Percentiles rank a stretch among this genome's conserved stretches.
Evolutionary conservation across 768 basidiomycete species (phyloP).

Genomic region (Leccinum truebloodii): DNA sequence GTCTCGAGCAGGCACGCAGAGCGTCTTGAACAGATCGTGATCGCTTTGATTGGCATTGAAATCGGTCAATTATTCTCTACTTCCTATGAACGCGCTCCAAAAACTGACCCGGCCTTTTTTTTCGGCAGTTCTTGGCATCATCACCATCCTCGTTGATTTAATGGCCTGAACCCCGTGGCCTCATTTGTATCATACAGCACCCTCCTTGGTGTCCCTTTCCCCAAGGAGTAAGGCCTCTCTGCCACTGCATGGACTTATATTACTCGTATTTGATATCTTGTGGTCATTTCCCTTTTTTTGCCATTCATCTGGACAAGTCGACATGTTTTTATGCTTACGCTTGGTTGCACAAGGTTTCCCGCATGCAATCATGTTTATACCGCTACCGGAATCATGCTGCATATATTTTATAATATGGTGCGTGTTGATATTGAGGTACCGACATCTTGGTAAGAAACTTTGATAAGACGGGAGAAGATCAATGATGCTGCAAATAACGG

Average conservation of each 20-base stretch:
- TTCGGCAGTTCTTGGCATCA: slow-evolving; percentile 74
- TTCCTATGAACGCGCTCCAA: background rate
- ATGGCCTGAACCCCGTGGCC: slow-evolving; percentile 43
- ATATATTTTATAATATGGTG: background rate
- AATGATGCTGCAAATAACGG: background rate
- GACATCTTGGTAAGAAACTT: slow-evolving; percentile 9
- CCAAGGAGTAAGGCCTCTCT: slow-evolving; percentile 6
- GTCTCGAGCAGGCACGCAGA: slow-evolving; percentile 91
- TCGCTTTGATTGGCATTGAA: slow-evolving; percentile 86
- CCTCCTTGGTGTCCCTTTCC: slow-evolving; percentile 4
- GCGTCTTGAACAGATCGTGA: slow-evolving; percentile 90
- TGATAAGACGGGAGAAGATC: slow-evolving; percentile 7
- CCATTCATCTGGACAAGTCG: background rate
- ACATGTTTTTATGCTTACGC: slow-evolving; percentile 1
- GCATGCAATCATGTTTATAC: slow-evolving; percentile 4
- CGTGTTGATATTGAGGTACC: slow-evolving; percentile 3
- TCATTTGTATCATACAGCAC: slow-evolving; percentile 14
- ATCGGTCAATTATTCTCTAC: slow-evolving; percentile 53
- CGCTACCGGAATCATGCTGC: background rate
- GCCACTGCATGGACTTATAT: slow-evolving; percentile 7
- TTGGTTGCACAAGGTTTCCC: slow-evolving; percentile 1
- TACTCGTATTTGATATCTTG: slow-evolving; percentile 9
- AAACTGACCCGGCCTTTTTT: slow-evolving; percentile 4
- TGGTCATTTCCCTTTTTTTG: background rate
- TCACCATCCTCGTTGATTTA: slow-evolving; percentile 88